Evolutionary conservation across 2,329 filamentous ascomycete genomes (phyloP), one percentile per base, ranked within the genome.

Genomic region (Trichoderma pleuroti): DNA sequence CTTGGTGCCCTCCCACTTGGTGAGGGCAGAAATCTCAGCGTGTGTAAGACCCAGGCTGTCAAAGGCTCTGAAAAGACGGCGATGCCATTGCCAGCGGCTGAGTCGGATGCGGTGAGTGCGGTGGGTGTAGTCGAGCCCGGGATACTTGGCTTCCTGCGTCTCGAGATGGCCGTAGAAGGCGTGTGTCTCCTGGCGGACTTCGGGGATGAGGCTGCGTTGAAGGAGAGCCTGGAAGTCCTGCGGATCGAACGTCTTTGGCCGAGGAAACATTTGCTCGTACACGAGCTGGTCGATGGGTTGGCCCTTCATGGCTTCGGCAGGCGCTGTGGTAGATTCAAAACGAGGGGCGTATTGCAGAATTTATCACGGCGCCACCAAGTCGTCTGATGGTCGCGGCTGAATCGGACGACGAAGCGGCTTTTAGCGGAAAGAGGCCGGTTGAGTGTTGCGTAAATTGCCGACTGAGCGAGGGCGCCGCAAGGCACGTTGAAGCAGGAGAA

Each of bases 1-100:
- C 72, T 90, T 89, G 11, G 92, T 94, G 70, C 92, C 92, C 82
- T 94, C 92, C 92, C 92, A 95, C 77, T 92, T 91, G 71, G 92
- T 94, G 77, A 94, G 84, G 62, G 85, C 84, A 68, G 88, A 85
- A 74, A 95, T 93, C 78, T 95, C 92, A 75, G 84, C 82, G 70
- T 87, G 82, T 9, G 92, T 95, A 49, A 94, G 84, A 56, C 85
- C 86, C 28, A 94, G 85, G 30, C 81, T 82, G 80, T 94, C 91
- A 76, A 95, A 93, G 32, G 92, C 91, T 52, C 89, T 87, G 80
- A 95, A 94, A 14, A 95, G 86, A 70, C 90, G 87, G 72, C 89
- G 86, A 80, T 95, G 92, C 88, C 92, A 93, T 18, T 86, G 87
- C 84, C 91, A 94, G 72, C 92, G 90, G 75, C 89, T 87, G 10